Base-by-base conservation (phyloP, 2,329 filamentous ascomycete genomes). In the Parafenestella ontariensis region DNA sequence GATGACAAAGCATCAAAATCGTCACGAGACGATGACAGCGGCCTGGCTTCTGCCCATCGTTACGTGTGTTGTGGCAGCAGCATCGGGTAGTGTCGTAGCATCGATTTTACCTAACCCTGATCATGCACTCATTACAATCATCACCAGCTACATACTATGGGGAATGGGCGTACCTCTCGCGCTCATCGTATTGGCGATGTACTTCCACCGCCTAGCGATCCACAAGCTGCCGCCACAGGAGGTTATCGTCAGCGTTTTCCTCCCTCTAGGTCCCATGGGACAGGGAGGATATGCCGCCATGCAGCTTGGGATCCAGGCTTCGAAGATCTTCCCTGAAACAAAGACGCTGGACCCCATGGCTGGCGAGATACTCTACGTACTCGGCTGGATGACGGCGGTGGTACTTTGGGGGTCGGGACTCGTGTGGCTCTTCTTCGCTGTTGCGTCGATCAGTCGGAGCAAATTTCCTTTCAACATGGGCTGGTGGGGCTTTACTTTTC, bases 141-240 rank as follows among this genome's bases (percentile, higher is more conserved):
- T 89, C 17, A 78, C 79, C 10, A 86, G 82, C 13, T 91, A 90
- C 66, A 78, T 89, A 15, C 82, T 91, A 44, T 90, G 86, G 86
- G 87, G 87, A 1, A 85, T 85, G 41, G 87, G 87, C 10, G 78
- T 82, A 0, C 83, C 83, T 0, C 74, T 90, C 50, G 83, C 87
- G 1, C 80, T 87, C 64, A 79, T 83, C 39, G 81, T 89, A 15
- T 74, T 90, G 42, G 84, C 83, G 1, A 82, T 90, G 8, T 91
- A 91, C 74, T 89, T 89, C 68, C 85, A 89, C 62, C 85, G 88
- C n/a, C 78, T 91, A 4, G 85, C 84, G 1, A 73, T 90, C 7
- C 82, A 90, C 73, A 85, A 86, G 23, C 79, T 90, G 7, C 87
- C 87, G 0, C 82, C 86, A 0, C 79, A 83, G 46, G 88, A 89